Conservation (phyloP, 2,329 filamentous ascomycete genomes). For the Fusarium bulbicola region DNA sequence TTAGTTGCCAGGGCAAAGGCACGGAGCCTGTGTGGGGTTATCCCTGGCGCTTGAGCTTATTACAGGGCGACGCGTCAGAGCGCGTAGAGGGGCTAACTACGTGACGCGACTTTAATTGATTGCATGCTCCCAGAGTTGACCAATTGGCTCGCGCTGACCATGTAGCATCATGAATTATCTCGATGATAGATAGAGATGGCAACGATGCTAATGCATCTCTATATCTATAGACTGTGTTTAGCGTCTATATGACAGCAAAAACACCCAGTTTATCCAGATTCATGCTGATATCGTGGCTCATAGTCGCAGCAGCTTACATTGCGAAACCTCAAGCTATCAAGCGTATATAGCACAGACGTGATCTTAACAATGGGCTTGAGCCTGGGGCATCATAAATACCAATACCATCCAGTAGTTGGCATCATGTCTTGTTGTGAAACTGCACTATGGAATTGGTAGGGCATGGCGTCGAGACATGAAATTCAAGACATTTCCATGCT, state of each 20-base stretch:
- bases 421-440: no score
- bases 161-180: background rate
- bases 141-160: background rate
- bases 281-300: background rate
- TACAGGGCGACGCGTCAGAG: slow-evolving; percentile 39
- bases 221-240: no score
- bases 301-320: background rate
- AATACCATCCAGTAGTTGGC: background rate
- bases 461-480: background rate
- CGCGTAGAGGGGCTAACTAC: slow-evolving; percentile 45
- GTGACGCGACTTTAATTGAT: slow-evolving; percentile 53
- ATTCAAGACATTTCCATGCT: background rate
- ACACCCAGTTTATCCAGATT: background rate
- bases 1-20: slow-evolving; percentile 35
- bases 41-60: background rate
- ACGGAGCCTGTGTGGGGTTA: slow-evolving; percentile 26
- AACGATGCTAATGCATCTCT: background rate
- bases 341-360: background rate
- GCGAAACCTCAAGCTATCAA: background rate
- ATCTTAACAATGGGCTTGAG: background rate
- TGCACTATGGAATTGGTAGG: background rate
- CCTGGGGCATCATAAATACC: background rate
- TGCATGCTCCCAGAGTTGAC: slow-evolving; percentile 46
- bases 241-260: background rate
- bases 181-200: background rate